Evolutionary conservation across 352 stramenopile species (phyloP), one percentile per base, ranked within the genome.

Genomic region (Globisporangium perplexum): DNA sequence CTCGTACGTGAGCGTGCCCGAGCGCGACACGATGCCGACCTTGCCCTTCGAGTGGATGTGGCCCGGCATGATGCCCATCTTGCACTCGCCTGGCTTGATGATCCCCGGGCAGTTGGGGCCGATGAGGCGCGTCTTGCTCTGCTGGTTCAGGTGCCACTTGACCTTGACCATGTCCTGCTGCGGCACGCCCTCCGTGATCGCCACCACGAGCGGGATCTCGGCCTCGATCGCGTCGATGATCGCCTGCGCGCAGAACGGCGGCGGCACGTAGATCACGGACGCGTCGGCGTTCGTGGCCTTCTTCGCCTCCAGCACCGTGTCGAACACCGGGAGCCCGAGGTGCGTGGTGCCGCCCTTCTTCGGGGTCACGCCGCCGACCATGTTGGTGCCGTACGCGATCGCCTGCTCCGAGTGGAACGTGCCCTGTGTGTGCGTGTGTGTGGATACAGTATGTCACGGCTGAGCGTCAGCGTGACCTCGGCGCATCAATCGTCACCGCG

Each of bases 61-160:
- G 50, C 97, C 97, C 53, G 97, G 97, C 97, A 99, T 99, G 77
- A 99, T 99, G 55, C 97, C 97, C 80, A 99, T 99, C 77, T 99
- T 99, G 72, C 95, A 99, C 81, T 99, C 97, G 46, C 96, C 96
- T 0, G 97, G 96, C 82, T 99, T 99, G 86, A 99, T 99, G 67
- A 99, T 99, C 61, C 97, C 97, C 33, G 97, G 97, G 83, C 97
- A 99, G 85, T 99, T 99, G 44, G 97, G 97, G 36, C 97, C 97
- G 64, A 99, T 99, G 33, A 99, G 83, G 43, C 97, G 85, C 53
- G 97, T 99, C 39, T 75, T 93, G 59, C 70, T 95, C 68, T 99
- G 95, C 53, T 87, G 81, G 53, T 84, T 81, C 55, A 99, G 68
- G 64, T 96, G 85, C 69, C 95, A 93, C 79, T 99, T 99, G 65